Evolutionary conservation across 192 early-diverging fungal genomes (phyloP).

Genomic region (Backusella macrospora): DNA sequence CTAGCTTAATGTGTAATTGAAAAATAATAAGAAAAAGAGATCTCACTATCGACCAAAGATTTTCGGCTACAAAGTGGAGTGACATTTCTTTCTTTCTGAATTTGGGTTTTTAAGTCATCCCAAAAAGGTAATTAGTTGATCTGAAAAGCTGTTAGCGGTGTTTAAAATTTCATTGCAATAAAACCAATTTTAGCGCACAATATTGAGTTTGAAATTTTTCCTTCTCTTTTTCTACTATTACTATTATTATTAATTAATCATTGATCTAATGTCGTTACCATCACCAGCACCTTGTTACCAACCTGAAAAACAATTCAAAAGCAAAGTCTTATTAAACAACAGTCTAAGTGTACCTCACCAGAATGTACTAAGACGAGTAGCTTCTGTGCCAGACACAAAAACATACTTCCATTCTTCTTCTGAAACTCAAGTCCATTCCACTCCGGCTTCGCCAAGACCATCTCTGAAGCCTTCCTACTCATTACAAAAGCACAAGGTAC

Average conservation of each 20-base stretch:
- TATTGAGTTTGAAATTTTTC: background rate
- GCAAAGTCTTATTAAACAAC: background rate
- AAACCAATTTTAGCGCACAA: too few species aligned
- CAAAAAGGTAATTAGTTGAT: too few species aligned
- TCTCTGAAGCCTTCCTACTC: constrained; percentile 23
- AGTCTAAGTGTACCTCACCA: background rate
- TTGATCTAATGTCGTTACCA: background rate
- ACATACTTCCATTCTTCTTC: constrained; percentile 9
- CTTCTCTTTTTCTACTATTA: constrained; percentile 5
- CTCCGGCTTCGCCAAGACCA: background rate
- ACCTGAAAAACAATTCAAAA: constrained; percentile 11
- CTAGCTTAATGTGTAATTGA: too few species aligned
- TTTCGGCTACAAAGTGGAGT: too few species aligned
- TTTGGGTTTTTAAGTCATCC: too few species aligned
- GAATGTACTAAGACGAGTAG: background rate
- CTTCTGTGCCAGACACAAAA: constrained; percentile 18
- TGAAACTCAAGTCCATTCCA: background rate
- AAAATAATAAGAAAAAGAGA: too few species aligned
- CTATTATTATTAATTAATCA: background rate
- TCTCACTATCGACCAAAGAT: too few species aligned
- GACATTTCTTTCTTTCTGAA: too few species aligned
- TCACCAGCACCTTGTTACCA: constrained; percentile 31
- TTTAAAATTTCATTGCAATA: too few species aligned
- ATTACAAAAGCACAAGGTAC: constrained; percentile 17
- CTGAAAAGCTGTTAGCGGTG: too few species aligned